These are phyloP conservation scores for Cercospora canescens DNA, from an alignment of 2,329 filamentous ascomycete genomes.

Conservation along the genomic window DNA sequence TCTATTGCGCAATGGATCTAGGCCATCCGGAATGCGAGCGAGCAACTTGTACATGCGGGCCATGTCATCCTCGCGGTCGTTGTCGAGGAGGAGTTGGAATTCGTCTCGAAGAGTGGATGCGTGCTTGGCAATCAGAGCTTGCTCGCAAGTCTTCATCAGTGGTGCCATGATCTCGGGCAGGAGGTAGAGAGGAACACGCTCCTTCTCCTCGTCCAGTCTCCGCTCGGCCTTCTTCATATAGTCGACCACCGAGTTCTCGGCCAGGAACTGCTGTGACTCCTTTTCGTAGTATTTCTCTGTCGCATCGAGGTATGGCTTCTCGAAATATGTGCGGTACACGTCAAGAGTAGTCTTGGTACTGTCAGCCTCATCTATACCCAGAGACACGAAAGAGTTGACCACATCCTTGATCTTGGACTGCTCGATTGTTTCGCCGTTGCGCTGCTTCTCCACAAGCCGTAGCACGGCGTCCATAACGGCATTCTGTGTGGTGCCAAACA, in stretches of 20 bases:
- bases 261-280: conserved; percentile 91
- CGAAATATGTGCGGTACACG: conserved; percentile 90
- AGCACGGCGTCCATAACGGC: conserved; percentile 96
- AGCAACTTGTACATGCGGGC: conserved; percentile 94
- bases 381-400: conserved; percentile 90
- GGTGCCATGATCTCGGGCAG: conserved; percentile 84
- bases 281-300: conserved; percentile 85
- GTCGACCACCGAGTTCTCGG: conserved; percentile 95
- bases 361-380: conserved; percentile 91
- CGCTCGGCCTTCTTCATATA: conserved; percentile 99
- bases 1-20: conserved; percentile 81
- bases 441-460: conserved; percentile 93
- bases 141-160: conserved; percentile 84
- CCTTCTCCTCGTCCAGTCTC: conserved; percentile 88
- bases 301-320: conserved; percentile 83
- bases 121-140: conserved; percentile 86
- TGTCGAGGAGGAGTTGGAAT: conserved; percentile 90
- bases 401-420: conserved; percentile 96
- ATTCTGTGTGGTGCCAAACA: conserved; percentile 79
- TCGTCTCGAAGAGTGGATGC: conserved; percentile 85
- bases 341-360: conserved; percentile 92
- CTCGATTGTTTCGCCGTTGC: conserved; percentile 96
- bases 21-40: conserved; percentile 82
- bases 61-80: conserved; percentile 93
- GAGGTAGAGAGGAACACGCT: conserved; percentile 87